Conservation (phyloP, 2,329 filamentous ascomycete species). For the Aspergillus flavus region DNA sequence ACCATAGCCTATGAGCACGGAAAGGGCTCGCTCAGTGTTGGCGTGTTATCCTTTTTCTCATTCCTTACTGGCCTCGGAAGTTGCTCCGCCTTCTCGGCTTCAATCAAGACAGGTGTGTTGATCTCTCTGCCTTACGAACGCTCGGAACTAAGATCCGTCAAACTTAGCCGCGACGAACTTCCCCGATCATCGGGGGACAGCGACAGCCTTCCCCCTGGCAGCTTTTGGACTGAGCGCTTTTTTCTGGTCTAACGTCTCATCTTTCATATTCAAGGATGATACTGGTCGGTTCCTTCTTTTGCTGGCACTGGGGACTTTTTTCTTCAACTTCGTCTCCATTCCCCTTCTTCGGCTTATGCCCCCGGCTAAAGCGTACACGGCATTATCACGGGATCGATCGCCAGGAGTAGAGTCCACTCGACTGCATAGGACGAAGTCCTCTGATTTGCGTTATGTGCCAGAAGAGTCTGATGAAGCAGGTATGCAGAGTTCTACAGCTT, state of each 20-base stretch:
- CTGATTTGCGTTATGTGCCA: slow-evolving; percentile 27
- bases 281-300: slow-evolving; percentile 80
- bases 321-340: slow-evolving; percentile 73
- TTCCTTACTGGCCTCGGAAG: slow-evolving; percentile 86
- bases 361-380: slow-evolving; percentile 50
- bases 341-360: slow-evolving; percentile 82
- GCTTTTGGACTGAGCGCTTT: slow-evolving; percentile 95
- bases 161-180: slow-evolving; percentile 79
- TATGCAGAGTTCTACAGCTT: slow-evolving; percentile 37
- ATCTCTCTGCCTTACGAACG: background rate
- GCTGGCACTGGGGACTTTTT: slow-evolving; percentile 76
- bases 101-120: slow-evolving; percentile 71
- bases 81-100: slow-evolving; percentile 85
- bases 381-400: slow-evolving; percentile 37
- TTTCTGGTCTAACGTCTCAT: slow-evolving; percentile 84
- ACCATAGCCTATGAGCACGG: slow-evolving; percentile 70
- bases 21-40: slow-evolving; percentile 57
- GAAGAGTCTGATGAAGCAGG: slow-evolving; percentile 39
- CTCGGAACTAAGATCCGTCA: slow-evolving; percentile 1
- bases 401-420: slow-evolving; percentile 33
- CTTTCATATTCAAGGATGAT: slow-evolving; percentile 77
- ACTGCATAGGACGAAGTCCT: slow-evolving; percentile 37
- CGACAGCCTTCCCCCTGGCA: slow-evolving; percentile 88
- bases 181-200: slow-evolving; percentile 86
- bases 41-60: slow-evolving; percentile 75